Percentiles rank a stretch among this genome's conserved stretches.
phyloP scores from a whole-genome alignment of 2,329 filamentous ascomycete genomes.

The Neonectria faginata region DNA sequence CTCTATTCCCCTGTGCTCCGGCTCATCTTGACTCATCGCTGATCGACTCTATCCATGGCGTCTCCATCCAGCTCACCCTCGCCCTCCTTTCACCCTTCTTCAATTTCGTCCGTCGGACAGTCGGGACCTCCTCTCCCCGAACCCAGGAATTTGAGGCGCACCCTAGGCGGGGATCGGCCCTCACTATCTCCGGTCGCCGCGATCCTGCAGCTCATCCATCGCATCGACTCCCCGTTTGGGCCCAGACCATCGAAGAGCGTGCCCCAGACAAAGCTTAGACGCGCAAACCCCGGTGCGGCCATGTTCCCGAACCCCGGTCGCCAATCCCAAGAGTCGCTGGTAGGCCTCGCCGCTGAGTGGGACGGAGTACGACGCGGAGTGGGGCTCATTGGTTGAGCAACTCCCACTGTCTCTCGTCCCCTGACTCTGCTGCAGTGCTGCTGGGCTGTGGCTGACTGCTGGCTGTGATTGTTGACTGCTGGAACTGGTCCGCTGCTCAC shows the following conservation, averaged over 20 bases:
- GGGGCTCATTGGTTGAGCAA: neutral
- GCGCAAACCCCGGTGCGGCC: slow-evolving; percentile 5
- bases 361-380: neutral
- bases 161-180: neutral
- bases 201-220: slow-evolving; percentile 1
- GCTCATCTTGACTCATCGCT: neutral
- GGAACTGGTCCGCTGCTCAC: neutral
- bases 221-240: slow-evolving; percentile 8
- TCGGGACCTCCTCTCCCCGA: neutral
- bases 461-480: neutral
- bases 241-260: neutral
- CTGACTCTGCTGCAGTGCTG: neutral
- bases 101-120: neutral
- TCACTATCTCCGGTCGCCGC: slow-evolving; percentile 1
- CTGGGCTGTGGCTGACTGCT: neutral
- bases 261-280: neutral
- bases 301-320: slow-evolving; percentile 19
- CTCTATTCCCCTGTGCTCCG: neutral
- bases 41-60: neutral
- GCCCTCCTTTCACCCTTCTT: neutral
- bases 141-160: neutral
- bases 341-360: slow-evolving; percentile 1
- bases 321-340: neutral
- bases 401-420: slow-evolving; percentile 3
- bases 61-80: neutral